Evolutionary conservation across 225 moss, liverwort and hornwort species (phyloP), one percentile per base, ranked within the genome.

Genomic region (Lunularia cruciata): DNA sequence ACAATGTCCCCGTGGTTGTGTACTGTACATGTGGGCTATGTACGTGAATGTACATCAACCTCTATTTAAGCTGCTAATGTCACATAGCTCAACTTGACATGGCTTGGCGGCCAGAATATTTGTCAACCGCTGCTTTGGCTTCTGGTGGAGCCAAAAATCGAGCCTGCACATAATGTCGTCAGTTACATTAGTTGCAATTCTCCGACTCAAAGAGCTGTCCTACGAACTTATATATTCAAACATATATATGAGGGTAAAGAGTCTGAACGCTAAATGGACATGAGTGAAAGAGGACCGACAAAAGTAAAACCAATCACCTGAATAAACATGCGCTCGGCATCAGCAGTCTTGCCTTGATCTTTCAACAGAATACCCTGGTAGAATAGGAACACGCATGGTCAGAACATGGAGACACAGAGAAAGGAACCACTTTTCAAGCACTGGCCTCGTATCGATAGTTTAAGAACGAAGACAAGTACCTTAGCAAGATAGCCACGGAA

Each of bases 311-410:
- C 46, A 67, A 68, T 51, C 56, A 80, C 92, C 92, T 98, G 96
- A 65, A 98, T 93, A 71, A 98, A 98, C 96, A 98, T 93, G 68
- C 96, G 89, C 81, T 98, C 91, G 1, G 89, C 90, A 78, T 93
- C 96, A 51, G 85, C 78, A 58, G 16, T 22, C 73, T 79, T 93
- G 68, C 88, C 93, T 86, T 92, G 92, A 28, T 86, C 90, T 73
- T 93, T 93, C 48, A 98, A 63, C 43, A 98, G 69, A 65, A 98
- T 89, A 16, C 83, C 96, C 96, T 96, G 82, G 12, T 53, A 66
- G 28, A 38, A 26, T n/a, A 5, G 5, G 47, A 19, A 33, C 15
- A 15, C 16, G n/a, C 11, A 55, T 2, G 9, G 46, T 47, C 12
- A 18, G 46, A 47, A 18, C 10, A 47, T 47, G 46, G 18, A 18